Evolutionary conservation across 179 eudicot genomes (phyloP).

Genomic region (Corrigiola litoralis): DNA sequence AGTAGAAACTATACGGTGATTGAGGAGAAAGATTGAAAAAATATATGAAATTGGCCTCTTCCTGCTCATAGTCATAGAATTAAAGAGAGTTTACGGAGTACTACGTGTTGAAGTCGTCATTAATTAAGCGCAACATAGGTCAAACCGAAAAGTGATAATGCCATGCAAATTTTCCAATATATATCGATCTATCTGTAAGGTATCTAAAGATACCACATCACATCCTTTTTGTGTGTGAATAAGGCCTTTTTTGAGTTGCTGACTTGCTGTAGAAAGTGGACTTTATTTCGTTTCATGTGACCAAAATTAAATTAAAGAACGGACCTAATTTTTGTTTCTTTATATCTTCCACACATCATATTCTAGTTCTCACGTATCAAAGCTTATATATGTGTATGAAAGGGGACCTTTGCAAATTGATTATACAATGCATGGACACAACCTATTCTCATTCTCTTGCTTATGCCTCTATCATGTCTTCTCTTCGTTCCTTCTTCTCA

Average conservation of each 20-base stretch:
- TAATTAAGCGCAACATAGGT: neutral
- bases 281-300: constrained; percentile 15
- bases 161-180: neutral
- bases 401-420: neutral
- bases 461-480: neutral
- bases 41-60: no score
- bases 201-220: constrained; percentile 1
- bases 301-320: constrained; percentile 7
- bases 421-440: constrained; percentile 14
- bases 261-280: constrained; percentile 33
- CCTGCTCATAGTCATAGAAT: no score
- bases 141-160: neutral
- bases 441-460: constrained; percentile 2
- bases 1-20: no score
- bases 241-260: constrained; percentile 10
- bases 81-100: no score
- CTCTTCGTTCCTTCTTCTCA: neutral
- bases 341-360: neutral
- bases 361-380: constrained; percentile 5
- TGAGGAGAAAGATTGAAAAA: no score
- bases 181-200: neutral
- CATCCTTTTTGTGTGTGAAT: constrained; percentile 20
- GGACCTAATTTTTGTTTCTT: no score
- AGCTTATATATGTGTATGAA: neutral
- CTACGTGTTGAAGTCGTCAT: no score